Evolutionary conservation across 202 grass and related monocot species (phyloP).

Genomic region (Cymbopogon flexuosus): DNA sequence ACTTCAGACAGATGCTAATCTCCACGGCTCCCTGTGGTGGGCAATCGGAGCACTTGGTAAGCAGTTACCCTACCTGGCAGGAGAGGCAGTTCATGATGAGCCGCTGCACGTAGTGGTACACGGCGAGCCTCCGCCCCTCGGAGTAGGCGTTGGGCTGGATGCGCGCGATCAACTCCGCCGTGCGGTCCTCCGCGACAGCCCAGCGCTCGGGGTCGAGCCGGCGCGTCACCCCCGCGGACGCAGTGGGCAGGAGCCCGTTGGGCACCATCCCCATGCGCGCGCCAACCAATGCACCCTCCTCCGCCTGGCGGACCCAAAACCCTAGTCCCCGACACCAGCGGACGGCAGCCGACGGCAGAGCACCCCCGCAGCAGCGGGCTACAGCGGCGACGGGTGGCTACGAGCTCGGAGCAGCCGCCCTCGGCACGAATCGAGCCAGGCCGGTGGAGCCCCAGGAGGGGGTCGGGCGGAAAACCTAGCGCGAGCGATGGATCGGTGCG

Average conservation of each 20-base stretch:
- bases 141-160: constrained; percentile 79
- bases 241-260: constrained; percentile 67
- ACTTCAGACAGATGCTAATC: constrained; percentile 9
- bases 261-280: constrained; percentile 44
- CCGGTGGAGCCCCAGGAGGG: neutral
- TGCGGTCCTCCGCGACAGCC: constrained; percentile 54
- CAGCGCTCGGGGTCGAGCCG: constrained; percentile 58
- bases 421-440: constrained; percentile 30
- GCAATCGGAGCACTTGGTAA: neutral
- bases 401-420: constrained; percentile 13
- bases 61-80: constrained; percentile 45
- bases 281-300: constrained; percentile 17
- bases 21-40: neutral
- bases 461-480: neutral
- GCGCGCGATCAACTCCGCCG: constrained; percentile 60
- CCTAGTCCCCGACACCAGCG: neutral
- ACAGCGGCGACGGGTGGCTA: constrained; percentile 6
- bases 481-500: constrained; percentile 14
- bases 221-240: constrained; percentile 42
- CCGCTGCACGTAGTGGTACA: constrained; percentile 59
- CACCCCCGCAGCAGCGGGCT: constrained; percentile 6
- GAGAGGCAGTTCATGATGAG: constrained; percentile 69
- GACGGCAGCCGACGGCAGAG: neutral
- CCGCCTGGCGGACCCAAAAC: neutral
- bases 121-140: constrained; percentile 54